Conservation (phyloP, 805 yeast species). For the Cyberlindnera petersonii region DNA sequence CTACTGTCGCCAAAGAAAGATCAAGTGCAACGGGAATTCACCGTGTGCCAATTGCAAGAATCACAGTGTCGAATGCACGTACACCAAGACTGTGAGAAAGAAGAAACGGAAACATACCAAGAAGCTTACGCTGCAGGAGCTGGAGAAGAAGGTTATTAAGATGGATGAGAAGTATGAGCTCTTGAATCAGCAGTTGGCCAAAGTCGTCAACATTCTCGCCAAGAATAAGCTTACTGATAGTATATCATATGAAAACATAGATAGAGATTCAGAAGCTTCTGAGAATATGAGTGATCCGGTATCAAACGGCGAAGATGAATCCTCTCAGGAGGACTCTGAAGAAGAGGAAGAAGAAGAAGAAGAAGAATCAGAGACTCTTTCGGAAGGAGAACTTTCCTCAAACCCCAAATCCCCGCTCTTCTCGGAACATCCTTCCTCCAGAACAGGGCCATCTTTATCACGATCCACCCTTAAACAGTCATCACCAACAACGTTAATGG, state of each 20-base stretch:
- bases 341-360: constrained; percentile 11
- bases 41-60: constrained; percentile 82
- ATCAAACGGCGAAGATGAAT: too few species aligned
- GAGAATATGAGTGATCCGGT: background rate
- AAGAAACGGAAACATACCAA: constrained; percentile 19
- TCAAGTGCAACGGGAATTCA: constrained; percentile 35
- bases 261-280: background rate
- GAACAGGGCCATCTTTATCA: too few species aligned
- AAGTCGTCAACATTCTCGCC: constrained; percentile 14
- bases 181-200: constrained; percentile 13
- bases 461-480: background rate
- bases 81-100: constrained; percentile 32
- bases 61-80: constrained; percentile 77
- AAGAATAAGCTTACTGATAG: constrained; percentile 11
- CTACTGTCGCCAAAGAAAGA: constrained; percentile 39
- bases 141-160: constrained; percentile 23
- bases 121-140: constrained; percentile 23
- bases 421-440: too few species aligned
- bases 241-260: background rate
- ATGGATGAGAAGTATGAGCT: constrained; percentile 18
- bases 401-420: constrained; percentile 6
- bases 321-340: constrained; percentile 3
- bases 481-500: background rate
- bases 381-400: constrained; percentile 5
- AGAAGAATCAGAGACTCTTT: background rate